Evolutionary conservation across 176 grass and related monocot species (phyloP).

Genomic region (Paspalum vaginatum): DNA sequence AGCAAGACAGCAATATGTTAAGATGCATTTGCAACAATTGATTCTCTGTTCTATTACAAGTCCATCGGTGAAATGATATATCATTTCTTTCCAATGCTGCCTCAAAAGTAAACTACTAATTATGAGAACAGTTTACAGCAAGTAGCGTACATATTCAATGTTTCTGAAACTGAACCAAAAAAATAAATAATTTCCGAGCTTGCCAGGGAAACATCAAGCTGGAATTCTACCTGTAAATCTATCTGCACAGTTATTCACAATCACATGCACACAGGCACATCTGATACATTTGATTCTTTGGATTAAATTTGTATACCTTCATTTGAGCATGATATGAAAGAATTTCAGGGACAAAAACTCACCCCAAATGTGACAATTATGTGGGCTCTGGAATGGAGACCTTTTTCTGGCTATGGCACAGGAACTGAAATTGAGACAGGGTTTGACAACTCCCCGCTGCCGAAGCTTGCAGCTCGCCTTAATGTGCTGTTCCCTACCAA

Average conservation of each 20-base stretch:
- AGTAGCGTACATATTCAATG: conserved; percentile 31
- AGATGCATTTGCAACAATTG: not conserved
- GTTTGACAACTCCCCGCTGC: conserved; percentile 68
- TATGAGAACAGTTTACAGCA: conserved; percentile 44
- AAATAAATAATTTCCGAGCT: conserved; percentile 42
- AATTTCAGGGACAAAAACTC: conserved; percentile 49
- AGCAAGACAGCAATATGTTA: not conserved
- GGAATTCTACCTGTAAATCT: conserved; percentile 40
- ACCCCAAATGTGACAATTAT: conserved; percentile 46
- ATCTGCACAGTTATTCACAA: conserved; percentile 60
- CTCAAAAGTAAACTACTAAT: conserved; percentile 30
- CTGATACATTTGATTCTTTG: conserved; percentile 50
- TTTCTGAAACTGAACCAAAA: conserved; percentile 35
- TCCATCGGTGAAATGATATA: conserved; percentile 24
- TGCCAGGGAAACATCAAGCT: conserved; percentile 49
- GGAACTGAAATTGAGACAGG: conserved; percentile 71
- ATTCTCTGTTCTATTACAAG: conserved; percentile 27
- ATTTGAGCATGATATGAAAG: conserved; percentile 62
- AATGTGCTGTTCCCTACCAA: conserved; percentile 60
- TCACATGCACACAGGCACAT: conserved; percentile 27
- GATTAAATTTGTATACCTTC: conserved; percentile 63
- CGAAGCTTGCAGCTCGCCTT: conserved; percentile 48
- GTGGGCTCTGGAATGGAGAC: conserved; percentile 34
- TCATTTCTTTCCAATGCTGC: conserved; percentile 32
- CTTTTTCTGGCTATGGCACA: conserved; percentile 58